A percentile compares a stretch with the other conserved stretches of the same genome.
These are phyloP conservation scores for Paxillus involutus DNA, from an alignment of 768 basidiomycete genomes.

Conservation along the genomic window DNA sequence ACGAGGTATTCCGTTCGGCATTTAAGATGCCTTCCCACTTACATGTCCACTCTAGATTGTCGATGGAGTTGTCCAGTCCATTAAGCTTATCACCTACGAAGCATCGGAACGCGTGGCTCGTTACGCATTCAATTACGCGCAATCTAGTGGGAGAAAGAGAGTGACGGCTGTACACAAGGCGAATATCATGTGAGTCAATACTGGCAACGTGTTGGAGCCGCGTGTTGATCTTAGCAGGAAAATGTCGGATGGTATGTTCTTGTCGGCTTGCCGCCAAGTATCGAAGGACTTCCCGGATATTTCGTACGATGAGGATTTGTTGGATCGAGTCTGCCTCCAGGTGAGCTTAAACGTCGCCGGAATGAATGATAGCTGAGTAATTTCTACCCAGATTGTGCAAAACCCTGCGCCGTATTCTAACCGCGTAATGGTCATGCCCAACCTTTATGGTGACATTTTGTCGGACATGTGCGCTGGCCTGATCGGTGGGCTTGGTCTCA, in stretches of 20 bases:
- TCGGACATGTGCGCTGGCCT: constrained; percentile 99
- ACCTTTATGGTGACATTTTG: constrained; percentile 92
- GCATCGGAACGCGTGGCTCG: constrained; percentile 98
- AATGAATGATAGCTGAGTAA: background rate
- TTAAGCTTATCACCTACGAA: constrained; percentile 99
- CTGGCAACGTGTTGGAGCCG: background rate
- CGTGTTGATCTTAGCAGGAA: constrained; percentile 60
- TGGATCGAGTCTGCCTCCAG: constrained; percentile 95
- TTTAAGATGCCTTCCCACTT: constrained; percentile 7
- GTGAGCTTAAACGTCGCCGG: constrained; percentile 37
- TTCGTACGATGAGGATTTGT: constrained; percentile 92
- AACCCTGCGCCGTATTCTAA: constrained; percentile 93
- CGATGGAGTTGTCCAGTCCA: constrained; percentile 98
- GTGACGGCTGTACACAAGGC: constrained; percentile 99
- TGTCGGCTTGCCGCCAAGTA: constrained; percentile 94
- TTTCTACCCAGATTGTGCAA: constrained; percentile 68
- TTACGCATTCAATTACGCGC: constrained; percentile 97
- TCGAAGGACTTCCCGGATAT: constrained; percentile 94
- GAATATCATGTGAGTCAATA: constrained; percentile 84
- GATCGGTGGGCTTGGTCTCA: constrained; percentile 96
- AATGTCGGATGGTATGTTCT: constrained; percentile 99
- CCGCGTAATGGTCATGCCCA: constrained; percentile 99
- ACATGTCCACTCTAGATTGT: constrained; percentile 57
- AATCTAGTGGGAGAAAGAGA: constrained; percentile 78
- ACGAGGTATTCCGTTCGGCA: constrained; percentile 63